These are phyloP conservation scores for Cryphonectria naterciae DNA, from an alignment of 2,329 filamentous ascomycete genomes.

Conservation along the genomic window DNA sequence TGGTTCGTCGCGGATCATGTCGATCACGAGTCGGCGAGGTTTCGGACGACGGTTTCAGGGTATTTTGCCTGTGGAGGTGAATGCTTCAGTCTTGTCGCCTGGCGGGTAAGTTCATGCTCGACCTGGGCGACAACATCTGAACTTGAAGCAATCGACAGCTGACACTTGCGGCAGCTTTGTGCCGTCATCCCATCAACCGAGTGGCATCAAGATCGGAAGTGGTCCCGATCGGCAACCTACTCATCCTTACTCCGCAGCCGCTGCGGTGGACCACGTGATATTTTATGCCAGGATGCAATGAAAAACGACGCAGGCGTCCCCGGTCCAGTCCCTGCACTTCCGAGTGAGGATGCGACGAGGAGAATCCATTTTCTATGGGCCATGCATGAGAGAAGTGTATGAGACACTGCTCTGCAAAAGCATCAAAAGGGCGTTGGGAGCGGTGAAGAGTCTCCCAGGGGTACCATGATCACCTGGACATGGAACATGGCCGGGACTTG, in stretches of 20 bases:
- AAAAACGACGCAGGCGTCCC: not conserved
- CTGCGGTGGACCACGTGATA: not conserved
- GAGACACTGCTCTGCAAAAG: not conserved
- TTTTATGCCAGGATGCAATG: not conserved
- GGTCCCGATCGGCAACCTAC: not conserved
- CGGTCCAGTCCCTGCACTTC: not conserved
- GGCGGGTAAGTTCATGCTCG: not conserved
- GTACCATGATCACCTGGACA: not conserved
- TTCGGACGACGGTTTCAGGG: conserved; percentile 17
- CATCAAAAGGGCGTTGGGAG: not conserved
- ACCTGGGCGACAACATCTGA: not conserved
- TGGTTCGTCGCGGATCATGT: conserved; percentile 22
- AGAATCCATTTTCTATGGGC: not conserved
- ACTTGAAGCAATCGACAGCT: not conserved
- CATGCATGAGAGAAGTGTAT: not conserved
- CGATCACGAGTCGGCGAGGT: conserved; percentile 9
- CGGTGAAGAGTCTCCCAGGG: not conserved
- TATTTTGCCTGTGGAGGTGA: not conserved
- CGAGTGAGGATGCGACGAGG: not conserved
- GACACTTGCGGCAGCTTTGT: not conserved
- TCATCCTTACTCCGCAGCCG: not conserved
- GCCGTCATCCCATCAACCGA: not conserved
- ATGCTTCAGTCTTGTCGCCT: not conserved
- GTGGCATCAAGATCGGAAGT: not conserved
- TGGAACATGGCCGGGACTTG: not conserved